Base-by-base conservation (phyloP, 2,329 filamentous ascomycete genomes). In the Magnaporthiopsis incrustans region DNA sequence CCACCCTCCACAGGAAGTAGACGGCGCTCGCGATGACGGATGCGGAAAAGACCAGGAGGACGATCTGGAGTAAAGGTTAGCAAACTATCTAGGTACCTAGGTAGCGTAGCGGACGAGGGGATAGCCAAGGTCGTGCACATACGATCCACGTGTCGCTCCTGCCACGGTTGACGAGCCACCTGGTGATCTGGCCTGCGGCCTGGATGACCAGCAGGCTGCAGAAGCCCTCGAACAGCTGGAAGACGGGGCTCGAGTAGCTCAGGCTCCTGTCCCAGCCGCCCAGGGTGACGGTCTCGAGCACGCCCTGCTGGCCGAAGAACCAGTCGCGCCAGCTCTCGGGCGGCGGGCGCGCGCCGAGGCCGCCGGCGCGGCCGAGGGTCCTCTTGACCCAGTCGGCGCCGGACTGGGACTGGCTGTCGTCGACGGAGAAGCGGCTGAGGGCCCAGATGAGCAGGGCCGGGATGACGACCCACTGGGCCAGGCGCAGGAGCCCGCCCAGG, bases 101-200 rank as follows among this genome's bases (percentile, higher is more conserved):
- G n/a, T n/a, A n/a, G n/a, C n/a, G n/a, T n/a, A 30, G 30, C 7
- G 22, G 18, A 58, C 32, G 57, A 35, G 33, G 60, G 26, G 65
- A 61, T 25, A 12, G 8, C 10, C n/a, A n/a, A 35, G 4, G 63
- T 25, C 10, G 35, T 63, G 57, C 59, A 81, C 89, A 76, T 81
- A 95, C 92, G 86, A 98, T 91, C 95, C 94, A 98, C 67, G 89
- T 96, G 78, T 99, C 95, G 71, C 93, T 96, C 71, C 92, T 87
- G 71, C 94, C 92, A 71, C 90, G 83, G 77, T 98, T 98, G 64
- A 98, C 94, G 35, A 98, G 84, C 89, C 92, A 98, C 75, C 91
- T 85, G 26, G 95, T 96, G 68, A 98, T 92, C 75, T 97, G 94
- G 0, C 95, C 95, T 18, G 91, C 89, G 25, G 93, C 92, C 77